A percentile compares a stretch with the other conserved stretches of the same genome.
Conservation (phyloP, 208 protist species). For the Strigomonas culicis region DNA sequence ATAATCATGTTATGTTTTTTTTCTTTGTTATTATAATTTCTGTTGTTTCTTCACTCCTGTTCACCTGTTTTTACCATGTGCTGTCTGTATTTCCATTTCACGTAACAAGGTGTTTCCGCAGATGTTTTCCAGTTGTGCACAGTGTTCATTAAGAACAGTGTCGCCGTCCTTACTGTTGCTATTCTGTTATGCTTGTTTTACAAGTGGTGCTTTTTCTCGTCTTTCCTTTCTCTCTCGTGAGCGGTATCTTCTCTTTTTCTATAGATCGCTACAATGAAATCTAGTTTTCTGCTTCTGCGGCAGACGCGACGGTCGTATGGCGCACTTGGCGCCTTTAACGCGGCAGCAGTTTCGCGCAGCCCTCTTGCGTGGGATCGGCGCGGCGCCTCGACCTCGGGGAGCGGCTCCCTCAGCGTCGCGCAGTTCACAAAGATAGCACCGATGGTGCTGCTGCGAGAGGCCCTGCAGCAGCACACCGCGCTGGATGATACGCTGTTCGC, state of each 20-base stretch:
- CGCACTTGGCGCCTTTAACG: too few relatives aligned
- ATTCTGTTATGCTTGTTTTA: background rate
- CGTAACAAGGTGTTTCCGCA: background rate
- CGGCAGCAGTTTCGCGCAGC: too few relatives aligned
- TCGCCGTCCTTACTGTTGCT: slow-evolving; percentile 1
- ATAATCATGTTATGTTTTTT: background rate
- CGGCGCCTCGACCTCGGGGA: background rate
- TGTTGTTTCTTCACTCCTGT: background rate
- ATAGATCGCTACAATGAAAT: too few relatives aligned
- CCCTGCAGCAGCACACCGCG: slow-evolving; percentile 45
- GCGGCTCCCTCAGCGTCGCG: slow-evolving; percentile 1
- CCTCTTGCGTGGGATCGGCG: background rate
- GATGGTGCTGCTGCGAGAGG: slow-evolving; percentile 51
- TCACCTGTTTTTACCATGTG: background rate
- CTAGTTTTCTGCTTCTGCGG: too few relatives aligned
- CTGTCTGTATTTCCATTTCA: background rate
- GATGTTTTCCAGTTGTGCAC: background rate
- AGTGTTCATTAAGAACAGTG: too few relatives aligned
- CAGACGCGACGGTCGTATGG: too few relatives aligned
- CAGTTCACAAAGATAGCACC: slow-evolving; percentile 41
- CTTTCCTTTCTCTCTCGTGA: too few relatives aligned
- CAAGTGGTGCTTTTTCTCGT: too few relatives aligned
- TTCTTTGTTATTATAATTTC: background rate
- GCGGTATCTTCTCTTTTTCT: too few relatives aligned
- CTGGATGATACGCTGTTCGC: slow-evolving; percentile 20